Evolutionary conservation across 805 yeast species (phyloP).

Genomic region (Candida silvatica): DNA sequence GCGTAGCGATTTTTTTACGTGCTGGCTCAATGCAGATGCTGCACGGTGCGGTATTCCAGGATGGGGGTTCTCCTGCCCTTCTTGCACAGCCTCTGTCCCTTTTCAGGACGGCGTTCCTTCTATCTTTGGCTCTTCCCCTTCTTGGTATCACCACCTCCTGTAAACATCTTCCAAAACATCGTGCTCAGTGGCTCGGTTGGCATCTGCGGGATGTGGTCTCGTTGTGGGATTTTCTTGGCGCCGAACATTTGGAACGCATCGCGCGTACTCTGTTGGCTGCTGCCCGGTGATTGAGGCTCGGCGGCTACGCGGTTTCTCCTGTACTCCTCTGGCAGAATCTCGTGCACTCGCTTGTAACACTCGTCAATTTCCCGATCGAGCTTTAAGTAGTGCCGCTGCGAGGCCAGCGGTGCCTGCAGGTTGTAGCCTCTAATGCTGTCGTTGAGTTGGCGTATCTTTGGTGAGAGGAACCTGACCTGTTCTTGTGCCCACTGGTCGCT

Average conservation of each 20-base stretch:
- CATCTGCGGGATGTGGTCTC: conserved; percentile 16
- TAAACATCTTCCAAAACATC: conserved; percentile 19
- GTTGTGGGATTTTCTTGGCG: conserved; percentile 11
- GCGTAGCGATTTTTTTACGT: no score
- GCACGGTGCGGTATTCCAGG: no score
- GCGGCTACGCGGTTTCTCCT: conserved; percentile 16
- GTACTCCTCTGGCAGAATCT: conserved; percentile 13
- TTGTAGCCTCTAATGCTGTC: conserved; percentile 48
- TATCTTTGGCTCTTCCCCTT: no score
- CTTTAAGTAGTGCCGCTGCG: conserved; percentile 45
- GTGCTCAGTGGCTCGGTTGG: conserved; percentile 23
- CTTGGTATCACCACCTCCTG: neutral
- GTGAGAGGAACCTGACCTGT: conserved; percentile 20
- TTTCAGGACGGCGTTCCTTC: no score
- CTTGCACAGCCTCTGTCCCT: no score
- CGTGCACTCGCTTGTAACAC: conserved; percentile 28
- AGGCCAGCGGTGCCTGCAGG: conserved; percentile 53
- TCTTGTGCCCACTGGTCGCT: conserved; percentile 29
- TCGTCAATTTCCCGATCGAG: conserved; percentile 34
- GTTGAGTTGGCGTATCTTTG: conserved; percentile 32
- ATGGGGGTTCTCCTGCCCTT: no score
- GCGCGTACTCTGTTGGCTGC: no score
- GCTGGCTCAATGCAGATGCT: no score
- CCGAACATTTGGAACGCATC: neutral
- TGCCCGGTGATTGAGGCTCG: conserved; percentile 8